Conservation (phyloP, 1,139 yeast genomes). For the Maudiozyma humilis region DNA sequence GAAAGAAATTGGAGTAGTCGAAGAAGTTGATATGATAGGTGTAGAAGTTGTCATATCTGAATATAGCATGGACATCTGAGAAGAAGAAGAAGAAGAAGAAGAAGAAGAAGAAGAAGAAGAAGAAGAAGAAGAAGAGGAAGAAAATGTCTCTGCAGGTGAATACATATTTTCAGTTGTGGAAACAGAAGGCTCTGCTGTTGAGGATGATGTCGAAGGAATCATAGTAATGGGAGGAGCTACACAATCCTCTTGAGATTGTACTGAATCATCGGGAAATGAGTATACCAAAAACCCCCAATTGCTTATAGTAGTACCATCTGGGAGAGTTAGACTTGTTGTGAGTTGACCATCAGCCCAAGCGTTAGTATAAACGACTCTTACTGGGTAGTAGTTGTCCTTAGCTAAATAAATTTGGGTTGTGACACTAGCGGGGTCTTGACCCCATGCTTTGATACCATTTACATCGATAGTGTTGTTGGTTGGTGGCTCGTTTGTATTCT, state of each 20-base stretch:
- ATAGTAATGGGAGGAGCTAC: no score
- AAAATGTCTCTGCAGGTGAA: no score
- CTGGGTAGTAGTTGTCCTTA: slow-evolving; percentile 25
- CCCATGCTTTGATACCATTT: slow-evolving; percentile 6
- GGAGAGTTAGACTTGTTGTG: neutral
- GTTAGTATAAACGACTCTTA: slow-evolving; percentile 20
- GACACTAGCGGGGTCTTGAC: neutral
- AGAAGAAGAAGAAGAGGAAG: no score
- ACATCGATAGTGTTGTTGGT: slow-evolving; percentile 5
- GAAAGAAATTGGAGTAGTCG: no score
- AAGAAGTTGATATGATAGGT: no score
- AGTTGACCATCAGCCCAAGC: neutral
- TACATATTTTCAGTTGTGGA: no score
- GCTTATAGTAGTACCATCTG: neutral
- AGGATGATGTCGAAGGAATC: no score
- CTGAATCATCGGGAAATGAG: neutral
- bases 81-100: no score
- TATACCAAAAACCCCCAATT: neutral
- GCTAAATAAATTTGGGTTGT: slow-evolving; percentile 3
- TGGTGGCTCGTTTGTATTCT: slow-evolving; percentile 3
- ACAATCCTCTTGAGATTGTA: neutral
- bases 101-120: no score
- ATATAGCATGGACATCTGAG: no score
- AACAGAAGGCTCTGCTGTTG: no score
- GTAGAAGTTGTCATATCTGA: no score